Evolutionary conservation across 257 asterid genomes (phyloP).

Genomic region (Mentha longifolia): DNA sequence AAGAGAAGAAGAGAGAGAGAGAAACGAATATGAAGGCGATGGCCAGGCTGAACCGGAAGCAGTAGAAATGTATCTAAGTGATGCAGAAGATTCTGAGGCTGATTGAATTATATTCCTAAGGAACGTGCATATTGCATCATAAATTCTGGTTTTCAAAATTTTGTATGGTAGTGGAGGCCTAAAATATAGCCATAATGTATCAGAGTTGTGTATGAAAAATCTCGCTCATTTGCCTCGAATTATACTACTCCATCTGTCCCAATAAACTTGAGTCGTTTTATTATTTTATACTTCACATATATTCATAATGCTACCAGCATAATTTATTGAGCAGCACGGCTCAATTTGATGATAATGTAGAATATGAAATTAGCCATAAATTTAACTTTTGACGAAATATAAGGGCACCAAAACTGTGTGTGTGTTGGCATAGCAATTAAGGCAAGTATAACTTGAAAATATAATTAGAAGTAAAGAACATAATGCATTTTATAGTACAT

Average conservation of each 20-base stretch:
- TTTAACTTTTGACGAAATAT: too few relatives aligned
- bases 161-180: conserved; percentile 5
- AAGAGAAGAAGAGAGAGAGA: conserved; percentile 48
- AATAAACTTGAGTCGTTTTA: too few relatives aligned
- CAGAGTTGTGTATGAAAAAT: not conserved
- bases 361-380: too few relatives aligned
- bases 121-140: conserved; percentile 13
- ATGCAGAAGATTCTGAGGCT: conserved; percentile 44
- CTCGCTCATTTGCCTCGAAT: not conserved
- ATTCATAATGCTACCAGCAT: too few relatives aligned
- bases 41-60: conserved; percentile 32
- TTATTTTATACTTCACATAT: too few relatives aligned
- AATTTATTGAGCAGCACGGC: too few relatives aligned
- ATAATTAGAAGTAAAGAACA: not conserved
- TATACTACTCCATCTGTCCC: too few relatives aligned
- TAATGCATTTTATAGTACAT: not conserved
- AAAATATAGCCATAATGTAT: conserved; percentile 10
- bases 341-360: too few relatives aligned
- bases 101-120: conserved; percentile 38
- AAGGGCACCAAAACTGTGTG: too few relatives aligned
- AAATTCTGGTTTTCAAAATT: conserved; percentile 16
- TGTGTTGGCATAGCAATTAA: too few relatives aligned
- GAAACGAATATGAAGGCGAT: conserved; percentile 46
- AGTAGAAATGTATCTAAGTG: conserved; percentile 52
- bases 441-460: too few relatives aligned